A percentile compares a stretch with the other conserved stretches of the same genome.
Conservation (phyloP, 257 asterid genomes). For the Solanum sitiens region DNA sequence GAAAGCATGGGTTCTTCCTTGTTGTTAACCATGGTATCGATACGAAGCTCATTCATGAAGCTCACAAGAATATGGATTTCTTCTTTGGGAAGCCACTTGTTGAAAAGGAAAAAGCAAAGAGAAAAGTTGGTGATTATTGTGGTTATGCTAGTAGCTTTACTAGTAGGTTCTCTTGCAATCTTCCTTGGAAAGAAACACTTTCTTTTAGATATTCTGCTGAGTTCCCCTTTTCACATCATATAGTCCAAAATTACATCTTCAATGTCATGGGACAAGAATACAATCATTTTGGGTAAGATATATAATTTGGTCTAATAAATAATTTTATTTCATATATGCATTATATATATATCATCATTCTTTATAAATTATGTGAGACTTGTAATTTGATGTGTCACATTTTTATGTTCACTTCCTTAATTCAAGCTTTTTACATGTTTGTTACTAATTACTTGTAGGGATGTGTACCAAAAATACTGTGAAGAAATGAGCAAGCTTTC, state of each 20-base stretch:
- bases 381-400: not conserved
- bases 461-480: slow-evolving; percentile 45
- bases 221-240: not conserved
- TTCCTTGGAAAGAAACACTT: slow-evolving; percentile 86
- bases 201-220: slow-evolving; percentile 42
- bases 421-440: not conserved
- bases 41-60: slow-evolving; percentile 28
- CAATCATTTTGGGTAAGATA: slow-evolving; percentile 50
- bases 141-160: slow-evolving; percentile 83
- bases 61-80: slow-evolving; percentile 19
- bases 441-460: slow-evolving; percentile 27
- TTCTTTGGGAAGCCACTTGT: slow-evolving; percentile 38
- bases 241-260: slow-evolving; percentile 29
- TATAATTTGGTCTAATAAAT: not conserved
- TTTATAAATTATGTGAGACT: not conserved
- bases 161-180: slow-evolving; percentile 57
- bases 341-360: not conserved
- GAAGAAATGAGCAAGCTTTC: slow-evolving; percentile 53
- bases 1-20: slow-evolving; percentile 51
- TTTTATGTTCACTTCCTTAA: not conserved
- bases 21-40: slow-evolving; percentile 68
- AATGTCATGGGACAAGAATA: slow-evolving; percentile 41
- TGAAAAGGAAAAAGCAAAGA: slow-evolving; percentile 36
- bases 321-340: not conserved
- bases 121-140: slow-evolving; percentile 51